A percentile compares a stretch with the other conserved stretches of the same genome.
phyloP scores from a whole-genome alignment of 2,329 filamentous ascomycete genomes.

The Ceratocystis papillata region DNA sequence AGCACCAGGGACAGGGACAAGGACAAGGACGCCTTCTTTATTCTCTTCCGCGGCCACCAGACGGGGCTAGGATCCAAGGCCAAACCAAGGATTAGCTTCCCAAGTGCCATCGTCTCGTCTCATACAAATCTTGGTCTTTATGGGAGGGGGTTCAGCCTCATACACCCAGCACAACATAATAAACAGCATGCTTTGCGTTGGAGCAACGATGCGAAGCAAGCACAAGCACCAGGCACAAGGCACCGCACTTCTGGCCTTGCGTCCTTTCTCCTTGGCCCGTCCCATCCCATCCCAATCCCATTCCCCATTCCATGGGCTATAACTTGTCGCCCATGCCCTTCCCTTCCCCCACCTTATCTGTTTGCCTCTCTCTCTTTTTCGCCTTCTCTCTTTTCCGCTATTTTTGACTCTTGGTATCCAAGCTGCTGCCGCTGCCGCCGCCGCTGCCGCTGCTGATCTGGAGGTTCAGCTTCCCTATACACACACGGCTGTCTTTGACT shows the following conservation, averaged over 20 bases:
- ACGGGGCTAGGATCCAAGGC: not conserved
- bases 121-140: not conserved
- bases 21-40: not conserved
- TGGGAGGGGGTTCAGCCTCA: not conserved
- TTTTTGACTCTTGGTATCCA: not conserved
- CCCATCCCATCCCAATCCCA: not conserved
- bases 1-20: not conserved
- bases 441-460: no score
- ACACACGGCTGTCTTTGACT: not conserved
- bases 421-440: no score
- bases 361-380: not conserved
- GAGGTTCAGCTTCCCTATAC: no score
- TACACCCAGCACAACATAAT: not conserved
- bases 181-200: not conserved
- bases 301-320: not conserved
- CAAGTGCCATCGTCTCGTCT: constrained; percentile 14
- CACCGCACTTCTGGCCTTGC: not conserved
- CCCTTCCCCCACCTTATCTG: not conserved
- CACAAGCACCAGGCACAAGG: constrained; percentile 1
- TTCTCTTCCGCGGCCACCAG: not conserved
- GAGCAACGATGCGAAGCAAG: not conserved
- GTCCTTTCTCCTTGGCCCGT: not conserved
- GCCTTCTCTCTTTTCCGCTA: not conserved
- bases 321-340: not conserved
- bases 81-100: not conserved